phyloP scores from a whole-genome alignment of 176 grass and related monocot species.

The Chloris gayana region DNA sequence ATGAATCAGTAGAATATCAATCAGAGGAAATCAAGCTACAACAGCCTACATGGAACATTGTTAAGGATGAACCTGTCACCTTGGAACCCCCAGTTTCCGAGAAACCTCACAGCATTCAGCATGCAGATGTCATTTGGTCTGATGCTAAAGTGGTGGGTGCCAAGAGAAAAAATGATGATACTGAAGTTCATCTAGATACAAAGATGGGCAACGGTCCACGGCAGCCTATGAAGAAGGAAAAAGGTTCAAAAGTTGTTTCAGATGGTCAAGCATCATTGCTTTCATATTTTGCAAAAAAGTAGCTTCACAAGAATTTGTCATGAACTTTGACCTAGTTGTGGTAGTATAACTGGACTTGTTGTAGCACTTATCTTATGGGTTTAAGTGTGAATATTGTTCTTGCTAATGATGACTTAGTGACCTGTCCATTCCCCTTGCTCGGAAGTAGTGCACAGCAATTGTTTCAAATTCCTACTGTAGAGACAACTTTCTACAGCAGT shows the following conservation, averaged over 20 bases:
- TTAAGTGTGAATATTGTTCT: neutral
- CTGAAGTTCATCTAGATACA: conserved; percentile 18
- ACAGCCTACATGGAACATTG: neutral
- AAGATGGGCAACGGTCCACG: conserved; percentile 2
- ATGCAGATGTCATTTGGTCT: neutral
- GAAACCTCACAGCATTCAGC: conserved; percentile 28
- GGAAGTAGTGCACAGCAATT: no score
- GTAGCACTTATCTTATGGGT: neutral
- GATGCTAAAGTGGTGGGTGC: conserved; percentile 1
- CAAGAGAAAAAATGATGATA: conserved; percentile 63
- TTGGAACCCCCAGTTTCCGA: conserved; percentile 26
- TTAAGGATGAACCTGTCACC: conserved; percentile 37
- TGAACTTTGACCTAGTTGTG: neutral
- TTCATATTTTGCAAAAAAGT: conserved; percentile 73
- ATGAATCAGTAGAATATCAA: conserved; percentile 35
- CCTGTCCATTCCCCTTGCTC: no score
- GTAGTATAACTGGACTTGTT: neutral
- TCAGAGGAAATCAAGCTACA: conserved; percentile 20
- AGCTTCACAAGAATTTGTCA: conserved; percentile 18
- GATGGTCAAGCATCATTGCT: conserved; percentile 73
- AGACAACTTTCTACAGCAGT: no score
- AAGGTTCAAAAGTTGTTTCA: conserved; percentile 35
- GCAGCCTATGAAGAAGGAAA: conserved; percentile 47
- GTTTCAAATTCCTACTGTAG: no score
- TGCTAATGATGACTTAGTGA: neutral